phyloP scores from a whole-genome alignment of 805 yeast species.

The Monosporozyma unispora region DNA sequence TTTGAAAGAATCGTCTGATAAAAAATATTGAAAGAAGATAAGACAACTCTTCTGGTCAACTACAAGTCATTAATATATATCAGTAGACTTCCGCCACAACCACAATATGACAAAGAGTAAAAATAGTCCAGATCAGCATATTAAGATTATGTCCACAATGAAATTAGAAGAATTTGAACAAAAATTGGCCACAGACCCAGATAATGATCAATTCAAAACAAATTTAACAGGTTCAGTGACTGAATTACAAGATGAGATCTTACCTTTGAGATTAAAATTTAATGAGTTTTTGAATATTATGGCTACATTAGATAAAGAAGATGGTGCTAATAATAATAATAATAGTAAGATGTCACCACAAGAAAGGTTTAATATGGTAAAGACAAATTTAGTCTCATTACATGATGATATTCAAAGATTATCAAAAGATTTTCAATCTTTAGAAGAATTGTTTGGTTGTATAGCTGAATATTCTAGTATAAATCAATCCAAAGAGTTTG shows the following conservation, averaged over 20 bases:
- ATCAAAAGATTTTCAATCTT: conserved; percentile 15
- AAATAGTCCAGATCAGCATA: neutral
- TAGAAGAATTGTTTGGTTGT: conserved; percentile 22
- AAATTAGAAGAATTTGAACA: neutral
- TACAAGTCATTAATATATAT: too few species aligned
- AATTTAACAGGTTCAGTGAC: conserved; percentile 4
- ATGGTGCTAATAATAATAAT: conserved; percentile 3
- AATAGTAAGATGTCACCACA: conserved; percentile 8
- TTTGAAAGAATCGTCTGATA: neutral
- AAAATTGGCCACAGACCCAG: neutral
- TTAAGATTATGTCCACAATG: neutral
- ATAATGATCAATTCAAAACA: neutral
- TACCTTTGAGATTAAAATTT: conserved; percentile 15
- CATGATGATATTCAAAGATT: conserved; percentile 16
- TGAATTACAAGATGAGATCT: conserved; percentile 6
- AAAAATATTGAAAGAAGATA: neutral
- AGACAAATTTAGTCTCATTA: conserved; percentile 16
- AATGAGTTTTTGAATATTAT: conserved; percentile 22
- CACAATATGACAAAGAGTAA: neutral
- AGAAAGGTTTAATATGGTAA: conserved; percentile 17
- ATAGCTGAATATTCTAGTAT: conserved; percentile 18
- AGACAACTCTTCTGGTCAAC: too few species aligned
- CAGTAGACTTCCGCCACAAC: too few species aligned
- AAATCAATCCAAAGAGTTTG: conserved; percentile 14
- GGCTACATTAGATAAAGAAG: conserved; percentile 12